Evolutionary conservation across 1,284 basidiomycete species (phyloP), one percentile per base, ranked within the genome.

Genomic region (Apiotrichum mycotoxinovorans): DNA sequence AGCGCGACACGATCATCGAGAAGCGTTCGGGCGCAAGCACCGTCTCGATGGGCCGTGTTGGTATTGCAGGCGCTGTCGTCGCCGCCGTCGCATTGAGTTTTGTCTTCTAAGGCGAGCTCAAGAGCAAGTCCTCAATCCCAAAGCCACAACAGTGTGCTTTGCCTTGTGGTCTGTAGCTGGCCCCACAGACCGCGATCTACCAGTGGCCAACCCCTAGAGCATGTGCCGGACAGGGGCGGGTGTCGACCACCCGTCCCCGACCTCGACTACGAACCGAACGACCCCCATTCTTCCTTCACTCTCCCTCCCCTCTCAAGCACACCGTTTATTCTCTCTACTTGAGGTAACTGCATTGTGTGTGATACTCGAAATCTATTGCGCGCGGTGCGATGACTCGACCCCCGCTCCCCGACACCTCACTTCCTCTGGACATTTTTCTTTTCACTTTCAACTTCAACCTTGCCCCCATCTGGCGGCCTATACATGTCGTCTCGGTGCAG

Each of bases 1-100:
- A 52, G 50, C 50, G 50, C 18, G 49, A 40, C 48, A 15, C 20
- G 5, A 20, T 41, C 38, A 20, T 41, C 38, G 8, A 49, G 46
- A 47, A 48, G 17, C 18, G 38, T 34, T 30, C 40, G 12, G 41
- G 27, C 26, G 37, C 40, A 4, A 33, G 18, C 14, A 20, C 40
- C 20, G 20, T 18, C 10, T n/a, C 26, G 11, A 14, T 43, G 4
- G 38, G 41, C 45, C 10, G 33, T 35, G 2, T 41, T 8, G 50
- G 55, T 22, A 27, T 43, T 15, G 50, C 45, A 25, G 45, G 43
- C 23, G 33, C 47, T 10, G 30, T 41, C 22, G 30, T 45, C 38
- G 55, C 51, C 23, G 40, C 42, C 30, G 22, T 43, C 27, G 43
- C 43, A 30, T 26, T 57, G 30, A 43, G 50, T 49, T 15, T 51